phyloP scores from a whole-genome alignment of 2,329 filamentous ascomycete species.

The Penicillium palitans region DNA sequence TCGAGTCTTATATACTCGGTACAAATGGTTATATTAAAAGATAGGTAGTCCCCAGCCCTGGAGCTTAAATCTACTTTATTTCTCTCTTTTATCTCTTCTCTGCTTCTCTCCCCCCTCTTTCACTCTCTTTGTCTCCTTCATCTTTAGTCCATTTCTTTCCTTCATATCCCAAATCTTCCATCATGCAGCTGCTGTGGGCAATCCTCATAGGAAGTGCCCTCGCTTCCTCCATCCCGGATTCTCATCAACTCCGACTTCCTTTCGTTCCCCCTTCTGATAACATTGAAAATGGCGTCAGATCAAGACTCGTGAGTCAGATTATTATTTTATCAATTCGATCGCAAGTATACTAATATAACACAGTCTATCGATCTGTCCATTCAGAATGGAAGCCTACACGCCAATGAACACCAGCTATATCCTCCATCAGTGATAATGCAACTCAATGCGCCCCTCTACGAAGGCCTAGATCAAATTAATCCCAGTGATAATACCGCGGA shows the following conservation, averaged over 20 bases:
- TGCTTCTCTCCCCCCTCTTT: background rate
- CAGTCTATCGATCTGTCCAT: conserved; percentile 34
- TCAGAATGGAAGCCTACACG: conserved; percentile 29
- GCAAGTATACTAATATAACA: conserved; percentile 3
- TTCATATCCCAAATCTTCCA: background rate
- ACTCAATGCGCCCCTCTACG: conserved; percentile 28
- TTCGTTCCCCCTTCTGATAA: conserved; percentile 15
- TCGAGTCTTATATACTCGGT: no score
- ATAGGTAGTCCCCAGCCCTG: no score
- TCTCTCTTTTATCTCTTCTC: background rate
- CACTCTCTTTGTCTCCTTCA: background rate
- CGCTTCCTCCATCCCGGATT: conserved; percentile 14
- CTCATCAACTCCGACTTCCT: conserved; percentile 23
- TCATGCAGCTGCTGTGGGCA: conserved; percentile 20
- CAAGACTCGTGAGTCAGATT: conserved; percentile 19
- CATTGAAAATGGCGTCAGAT: conserved; percentile 4
- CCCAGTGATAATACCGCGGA: conserved; percentile 13
- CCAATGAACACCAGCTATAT: conserved; percentile 33
- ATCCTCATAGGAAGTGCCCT: conserved; percentile 17
- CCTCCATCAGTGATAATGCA: conserved; percentile 30
- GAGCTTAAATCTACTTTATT: background rate
- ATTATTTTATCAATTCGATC: no score
- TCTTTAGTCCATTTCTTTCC: background rate
- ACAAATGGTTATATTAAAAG: no score
- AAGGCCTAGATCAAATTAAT: conserved; percentile 4